These are phyloP conservation scores for Hyaloscypha finlandica DNA, from an alignment of 495 filamentous ascomycete species.

Conservation along the genomic window DNA sequence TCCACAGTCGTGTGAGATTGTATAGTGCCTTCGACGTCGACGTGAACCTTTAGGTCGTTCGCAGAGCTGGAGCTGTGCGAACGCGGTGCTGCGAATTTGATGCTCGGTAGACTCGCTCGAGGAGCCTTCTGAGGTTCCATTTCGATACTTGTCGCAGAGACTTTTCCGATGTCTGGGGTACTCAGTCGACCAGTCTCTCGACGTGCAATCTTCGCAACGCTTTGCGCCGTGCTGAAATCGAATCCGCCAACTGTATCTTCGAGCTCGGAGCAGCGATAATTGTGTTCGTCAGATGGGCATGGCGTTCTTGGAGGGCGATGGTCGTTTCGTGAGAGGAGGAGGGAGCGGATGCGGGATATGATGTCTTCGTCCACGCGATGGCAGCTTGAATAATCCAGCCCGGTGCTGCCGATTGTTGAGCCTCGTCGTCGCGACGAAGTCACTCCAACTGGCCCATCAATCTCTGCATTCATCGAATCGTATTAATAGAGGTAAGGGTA, in stretches of 20 bases:
- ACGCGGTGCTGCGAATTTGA: neutral
- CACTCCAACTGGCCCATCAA: slow-evolving; percentile 3
- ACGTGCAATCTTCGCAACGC: slow-evolving; percentile 20
- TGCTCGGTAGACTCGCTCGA: neutral
- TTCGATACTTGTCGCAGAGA: neutral
- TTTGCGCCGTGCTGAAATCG: slow-evolving; percentile 30
- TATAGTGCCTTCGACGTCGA: neutral
- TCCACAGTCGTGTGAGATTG: neutral
- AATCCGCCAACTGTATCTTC: slow-evolving; percentile 2
- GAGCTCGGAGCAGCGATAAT: neutral
- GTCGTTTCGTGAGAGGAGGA: slow-evolving; percentile 23
- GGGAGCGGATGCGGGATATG: slow-evolving; percentile 24
- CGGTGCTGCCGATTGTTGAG: slow-evolving; percentile 20
- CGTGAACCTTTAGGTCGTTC: neutral
- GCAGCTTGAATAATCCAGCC: slow-evolving; percentile 26
- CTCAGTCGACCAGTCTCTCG: neutral
- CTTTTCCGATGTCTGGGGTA: neutral
- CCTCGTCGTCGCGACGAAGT: slow-evolving; percentile 14
- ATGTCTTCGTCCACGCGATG: slow-evolving; percentile 29
- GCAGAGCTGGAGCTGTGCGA: neutral
- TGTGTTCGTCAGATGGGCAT: slow-evolving; percentile 14
- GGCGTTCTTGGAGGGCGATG: slow-evolving; percentile 19
- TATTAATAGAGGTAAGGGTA: neutral
- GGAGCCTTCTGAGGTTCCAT: slow-evolving; percentile 2
- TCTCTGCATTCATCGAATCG: slow-evolving; percentile 12